Evolutionary conservation across 345 rosid genomes (phyloP), one percentile per base, ranked within the genome.

Genomic region (Dipteronia dyeriana): DNA sequence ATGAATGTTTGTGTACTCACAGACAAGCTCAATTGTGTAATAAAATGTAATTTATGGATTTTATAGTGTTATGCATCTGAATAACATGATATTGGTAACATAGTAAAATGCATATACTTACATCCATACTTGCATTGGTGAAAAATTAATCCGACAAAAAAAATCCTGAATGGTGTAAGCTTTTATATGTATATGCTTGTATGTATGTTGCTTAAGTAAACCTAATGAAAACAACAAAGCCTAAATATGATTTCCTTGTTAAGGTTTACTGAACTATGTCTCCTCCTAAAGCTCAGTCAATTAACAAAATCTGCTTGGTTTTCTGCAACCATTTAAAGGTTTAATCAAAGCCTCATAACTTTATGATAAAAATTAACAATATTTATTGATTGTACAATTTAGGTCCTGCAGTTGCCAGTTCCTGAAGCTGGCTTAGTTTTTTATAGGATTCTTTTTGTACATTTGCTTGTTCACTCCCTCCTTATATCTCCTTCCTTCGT

Each of bases 11-110:
- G 11, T 34, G 61, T 71, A 53, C 47, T 53, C 3, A 10, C 13
- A 12, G 75, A 34, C 75, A 11, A 34, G n/a, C 38, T 56, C 56
- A 26, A n/a, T 56, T 10, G 22, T 38, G 65, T 34, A 13, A 22
- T 10, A 22, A n/a, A 71, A 56, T 71, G 5, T 71, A 23, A n/a
- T 10, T 70, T 53, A 16, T 29, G 74, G 25, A 53, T 70, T 70
- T 14, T 62, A 6, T 71, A n/a, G 66, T 11, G 7, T 17, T 71
- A n/a, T 64, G 5, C 39, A 11, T 34, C 25, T 57, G 7, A n/a
- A 6, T 5, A 56, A 56, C 53, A 20, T 56, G 29, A 71, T 71
- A 56, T 71, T 38, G 39, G 47, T 26, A 71, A 34, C 51, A 11
- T 56, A n/a, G 7, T 10, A n/a, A 19, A 29, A 17, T 17, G 63